phyloP scores from a whole-genome alignment of 2,329 filamentous ascomycete genomes.

The Nakataea oryzae region DNA sequence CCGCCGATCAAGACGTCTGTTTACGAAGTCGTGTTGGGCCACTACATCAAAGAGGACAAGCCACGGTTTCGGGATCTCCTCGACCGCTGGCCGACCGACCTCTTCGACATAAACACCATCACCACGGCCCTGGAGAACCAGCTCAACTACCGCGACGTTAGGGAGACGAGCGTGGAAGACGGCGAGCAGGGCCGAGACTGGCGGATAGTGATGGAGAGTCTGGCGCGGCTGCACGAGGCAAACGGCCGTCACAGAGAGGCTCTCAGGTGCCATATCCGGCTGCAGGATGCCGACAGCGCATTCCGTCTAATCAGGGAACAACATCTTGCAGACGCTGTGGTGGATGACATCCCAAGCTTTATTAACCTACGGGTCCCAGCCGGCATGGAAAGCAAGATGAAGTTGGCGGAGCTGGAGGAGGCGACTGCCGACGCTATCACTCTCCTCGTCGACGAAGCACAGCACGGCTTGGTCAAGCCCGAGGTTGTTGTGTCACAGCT shows the following conservation, averaged over 20 bases:
- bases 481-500: conserved; percentile 71
- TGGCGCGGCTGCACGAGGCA: conserved; percentile 77
- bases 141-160: conserved; percentile 63
- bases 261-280: conserved; percentile 74
- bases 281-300: conserved; percentile 85
- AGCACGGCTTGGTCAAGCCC: conserved; percentile 75
- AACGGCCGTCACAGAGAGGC: conserved; percentile 76
- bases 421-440: conserved; percentile 75
- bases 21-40: conserved; percentile 80
- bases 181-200: conserved; percentile 70
- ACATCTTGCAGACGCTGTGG: conserved; percentile 80
- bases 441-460: conserved; percentile 81
- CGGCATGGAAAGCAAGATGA: conserved; percentile 55
- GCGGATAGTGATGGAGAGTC: conserved; percentile 76
- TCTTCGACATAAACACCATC: conserved; percentile 72
- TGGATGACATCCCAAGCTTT: conserved; percentile 82
- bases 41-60: conserved; percentile 77
- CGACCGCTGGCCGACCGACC: conserved; percentile 71
- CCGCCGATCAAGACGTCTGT: conserved; percentile 72
- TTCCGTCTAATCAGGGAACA: conserved; percentile 80
- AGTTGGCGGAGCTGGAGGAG: conserved; percentile 62
- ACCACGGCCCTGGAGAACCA: conserved; percentile 74
- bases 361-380: conserved; percentile 76
- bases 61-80: conserved; percentile 67
- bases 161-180: conserved; percentile 65